phyloP scores from a whole-genome alignment of 148 eudicot genomes.

The Nepenthes gracilis region DNA sequence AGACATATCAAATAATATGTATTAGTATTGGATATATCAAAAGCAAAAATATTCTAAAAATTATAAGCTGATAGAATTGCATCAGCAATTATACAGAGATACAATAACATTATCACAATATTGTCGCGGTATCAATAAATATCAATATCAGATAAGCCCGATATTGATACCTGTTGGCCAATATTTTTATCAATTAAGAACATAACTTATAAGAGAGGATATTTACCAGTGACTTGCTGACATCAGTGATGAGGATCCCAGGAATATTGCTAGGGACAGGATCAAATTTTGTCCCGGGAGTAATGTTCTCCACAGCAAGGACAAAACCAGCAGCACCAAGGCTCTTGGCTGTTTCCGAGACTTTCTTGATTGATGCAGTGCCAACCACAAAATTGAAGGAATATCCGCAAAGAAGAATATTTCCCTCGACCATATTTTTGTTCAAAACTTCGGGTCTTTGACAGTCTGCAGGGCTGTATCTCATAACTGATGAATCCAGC shows the following conservation, averaged over 20 bases:
- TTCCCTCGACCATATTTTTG: conserved; percentile 78
- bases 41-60: no score
- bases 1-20: no score
- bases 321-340: conserved; percentile 94
- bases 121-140: no score
- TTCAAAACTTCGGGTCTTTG: conserved; percentile 82
- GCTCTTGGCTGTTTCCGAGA: conserved; percentile 76
- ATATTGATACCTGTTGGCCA: no score
- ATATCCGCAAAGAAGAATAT: conserved; percentile 91
- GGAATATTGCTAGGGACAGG: conserved; percentile 88
- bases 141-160: no score
- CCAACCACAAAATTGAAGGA: conserved; percentile 91
- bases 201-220: not conserved
- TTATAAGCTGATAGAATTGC: no score
- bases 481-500: conserved; percentile 54
- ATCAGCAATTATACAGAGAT: no score
- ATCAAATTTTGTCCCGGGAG: conserved; percentile 95
- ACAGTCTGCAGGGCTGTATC: conserved; percentile 79
- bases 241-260: conserved; percentile 88
- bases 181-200: no score
- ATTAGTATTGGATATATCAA: no score
- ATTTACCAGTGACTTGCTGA: conserved; percentile 61
- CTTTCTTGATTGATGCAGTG: conserved; percentile 76
- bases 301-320: conserved; percentile 86
- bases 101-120: no score